A percentile compares a stretch with the other conserved stretches of the same genome.
Evolutionary conservation across 192 early-diverging fungal species (phyloP).

Genomic region (Gryganskiella cystojenkinii): DNA sequence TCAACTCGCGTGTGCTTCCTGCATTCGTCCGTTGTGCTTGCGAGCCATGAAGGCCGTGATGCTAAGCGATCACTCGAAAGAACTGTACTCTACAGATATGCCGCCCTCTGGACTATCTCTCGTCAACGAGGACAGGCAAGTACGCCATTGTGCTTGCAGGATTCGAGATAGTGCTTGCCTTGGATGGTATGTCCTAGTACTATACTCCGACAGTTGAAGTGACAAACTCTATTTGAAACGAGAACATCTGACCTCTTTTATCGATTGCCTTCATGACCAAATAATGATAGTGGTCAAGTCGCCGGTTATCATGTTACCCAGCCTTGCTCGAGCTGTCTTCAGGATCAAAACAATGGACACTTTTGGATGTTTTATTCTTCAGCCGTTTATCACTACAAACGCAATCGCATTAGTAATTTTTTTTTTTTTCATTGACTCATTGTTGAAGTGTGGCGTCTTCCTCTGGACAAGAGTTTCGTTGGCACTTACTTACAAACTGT

Average conservation of each 20-base stretch:
- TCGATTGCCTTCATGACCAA: neutral
- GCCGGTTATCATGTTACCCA: slow-evolving; percentile 53
- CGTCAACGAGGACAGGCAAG: slow-evolving; percentile 50
- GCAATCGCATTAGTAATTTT: slow-evolving; percentile 24
- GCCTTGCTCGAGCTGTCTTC: slow-evolving; percentile 43
- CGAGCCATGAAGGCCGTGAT: slow-evolving; percentile 51
- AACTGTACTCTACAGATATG: slow-evolving; percentile 51
- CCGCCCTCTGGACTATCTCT: slow-evolving; percentile 36
- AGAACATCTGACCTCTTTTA: neutral
- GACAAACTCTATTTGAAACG: no score
- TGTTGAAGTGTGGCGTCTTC: no score
- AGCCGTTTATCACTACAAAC: slow-evolving; percentile 44
- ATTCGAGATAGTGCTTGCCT: slow-evolving; percentile 50
- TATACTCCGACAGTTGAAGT: no score
- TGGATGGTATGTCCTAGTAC: slow-evolving; percentile 23
- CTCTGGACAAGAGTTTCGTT: no score
- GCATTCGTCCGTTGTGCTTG: slow-evolving; percentile 39
- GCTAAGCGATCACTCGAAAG: slow-evolving; percentile 50
- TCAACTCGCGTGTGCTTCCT: slow-evolving; percentile 45
- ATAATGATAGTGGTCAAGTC: slow-evolving; percentile 30
- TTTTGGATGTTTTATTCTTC: slow-evolving; percentile 56
- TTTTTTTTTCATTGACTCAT: neutral
- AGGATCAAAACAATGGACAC: slow-evolving; percentile 49
- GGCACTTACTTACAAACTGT: no score
- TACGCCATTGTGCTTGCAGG: slow-evolving; percentile 44